phyloP scores from a whole-genome alignment of 169 alveolate species.

The Plasmodium cynomolgi region DNA sequence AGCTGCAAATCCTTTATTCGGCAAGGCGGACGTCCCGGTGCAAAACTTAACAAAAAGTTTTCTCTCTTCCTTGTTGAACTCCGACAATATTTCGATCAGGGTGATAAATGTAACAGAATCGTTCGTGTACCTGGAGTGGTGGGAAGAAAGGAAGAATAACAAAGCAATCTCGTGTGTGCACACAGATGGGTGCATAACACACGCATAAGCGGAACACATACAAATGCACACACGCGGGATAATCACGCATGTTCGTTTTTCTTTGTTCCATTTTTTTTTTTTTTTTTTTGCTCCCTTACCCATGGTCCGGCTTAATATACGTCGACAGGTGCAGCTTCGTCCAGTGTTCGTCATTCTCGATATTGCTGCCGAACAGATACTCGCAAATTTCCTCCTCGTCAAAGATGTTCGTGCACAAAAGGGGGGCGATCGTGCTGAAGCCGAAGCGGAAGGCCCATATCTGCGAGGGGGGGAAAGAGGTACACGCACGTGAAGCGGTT shows the following conservation, averaged over 20 bases:
- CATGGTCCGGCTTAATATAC: constrained; percentile 92
- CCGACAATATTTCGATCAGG: constrained; percentile 83
- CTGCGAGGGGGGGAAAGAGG: background rate
- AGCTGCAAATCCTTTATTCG: constrained; percentile 94
- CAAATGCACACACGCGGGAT: background rate
- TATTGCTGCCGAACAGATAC: constrained; percentile 75
- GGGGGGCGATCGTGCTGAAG: constrained; percentile 81
- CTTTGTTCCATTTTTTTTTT: background rate
- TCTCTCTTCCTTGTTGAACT: constrained; percentile 82
- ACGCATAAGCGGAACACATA: background rate
- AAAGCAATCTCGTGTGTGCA: background rate
- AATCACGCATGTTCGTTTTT: background rate
- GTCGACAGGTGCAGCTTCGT: constrained; percentile 82
- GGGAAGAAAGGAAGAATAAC: background rate
- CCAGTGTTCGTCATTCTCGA: constrained; percentile 80
- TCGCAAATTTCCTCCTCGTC: constrained; percentile 79
- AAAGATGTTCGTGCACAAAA: constrained; percentile 77
- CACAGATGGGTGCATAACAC: background rate
- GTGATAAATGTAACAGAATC: constrained; percentile 78
- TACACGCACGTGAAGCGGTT: background rate
- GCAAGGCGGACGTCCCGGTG: constrained; percentile 95
- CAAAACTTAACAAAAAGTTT: constrained; percentile 89
- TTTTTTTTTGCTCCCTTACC: constrained; percentile 77
- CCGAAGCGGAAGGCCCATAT: constrained; percentile 84
- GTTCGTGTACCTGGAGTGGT: constrained; percentile 74